phyloP scores from a whole-genome alignment of 2,329 filamentous ascomycete species.

The Neospermospora avenae region DNA sequence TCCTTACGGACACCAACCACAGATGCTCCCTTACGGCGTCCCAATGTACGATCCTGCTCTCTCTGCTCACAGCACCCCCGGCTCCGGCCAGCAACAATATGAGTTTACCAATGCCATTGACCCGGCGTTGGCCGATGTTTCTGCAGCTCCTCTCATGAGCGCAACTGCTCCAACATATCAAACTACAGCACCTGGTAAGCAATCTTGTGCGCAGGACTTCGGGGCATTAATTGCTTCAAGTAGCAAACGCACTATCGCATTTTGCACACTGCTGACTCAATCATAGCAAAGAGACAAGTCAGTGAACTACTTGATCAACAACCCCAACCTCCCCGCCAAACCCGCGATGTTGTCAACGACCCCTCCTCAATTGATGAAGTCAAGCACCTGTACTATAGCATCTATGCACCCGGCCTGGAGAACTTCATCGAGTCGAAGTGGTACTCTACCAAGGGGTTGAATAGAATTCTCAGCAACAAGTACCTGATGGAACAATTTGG shows the following conservation, averaged over 20 bases:
- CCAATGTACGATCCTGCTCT: constrained; percentile 33
- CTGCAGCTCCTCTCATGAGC: constrained; percentile 31
- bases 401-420: constrained; percentile 73
- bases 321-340: constrained; percentile 54
- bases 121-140: constrained; percentile 55
- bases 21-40: constrained; percentile 42
- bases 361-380: constrained; percentile 60
- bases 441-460: constrained; percentile 56
- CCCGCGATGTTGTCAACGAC: constrained; percentile 42
- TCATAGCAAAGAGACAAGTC: constrained; percentile 63
- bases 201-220: constrained; percentile 29
- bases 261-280: constrained; percentile 44
- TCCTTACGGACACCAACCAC: constrained; percentile 46
- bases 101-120: constrained; percentile 63
- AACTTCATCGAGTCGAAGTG: constrained; percentile 79
- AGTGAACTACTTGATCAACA: constrained; percentile 66
- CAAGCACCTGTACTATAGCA: constrained; percentile 67
- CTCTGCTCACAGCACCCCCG: constrained; percentile 41
- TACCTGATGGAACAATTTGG: constrained; percentile 64
- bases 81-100: constrained; percentile 45
- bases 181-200: constrained; percentile 33
- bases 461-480: constrained; percentile 48
- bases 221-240: constrained; percentile 33
- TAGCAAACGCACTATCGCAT: constrained; percentile 25
- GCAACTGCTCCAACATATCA: constrained; percentile 21